These are phyloP conservation scores for Xerocomus amazonicus DNA, from an alignment of 1,284 basidiomycete genomes.

Conservation along the genomic window DNA sequence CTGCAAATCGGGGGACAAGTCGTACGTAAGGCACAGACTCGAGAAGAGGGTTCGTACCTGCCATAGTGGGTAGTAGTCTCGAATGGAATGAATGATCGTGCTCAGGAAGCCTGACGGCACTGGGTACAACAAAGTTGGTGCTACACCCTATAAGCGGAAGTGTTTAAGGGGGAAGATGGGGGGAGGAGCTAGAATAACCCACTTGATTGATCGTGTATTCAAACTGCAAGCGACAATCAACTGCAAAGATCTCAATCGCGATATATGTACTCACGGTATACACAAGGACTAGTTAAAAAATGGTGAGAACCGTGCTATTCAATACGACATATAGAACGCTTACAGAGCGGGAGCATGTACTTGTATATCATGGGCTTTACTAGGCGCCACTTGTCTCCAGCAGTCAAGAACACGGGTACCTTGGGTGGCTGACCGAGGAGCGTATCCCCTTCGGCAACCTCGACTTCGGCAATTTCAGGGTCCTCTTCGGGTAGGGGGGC, in stretches of 20 bases:
- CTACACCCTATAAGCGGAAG: slow-evolving; percentile 60
- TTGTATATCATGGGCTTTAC: slow-evolving; percentile 69
- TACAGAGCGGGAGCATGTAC: slow-evolving; percentile 82
- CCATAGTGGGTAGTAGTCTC: slow-evolving; percentile 96
- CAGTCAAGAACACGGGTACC: slow-evolving; percentile 48
- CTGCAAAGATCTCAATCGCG: not conserved
- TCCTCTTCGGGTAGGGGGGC: slow-evolving; percentile 48
- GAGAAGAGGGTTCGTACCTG: slow-evolving; percentile 49
- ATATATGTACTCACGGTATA: slow-evolving; percentile 56
- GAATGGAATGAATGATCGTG: slow-evolving; percentile 77
- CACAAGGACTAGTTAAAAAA: slow-evolving; percentile 57
- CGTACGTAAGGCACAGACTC: slow-evolving; percentile 11
- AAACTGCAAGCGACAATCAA: slow-evolving; percentile 47
- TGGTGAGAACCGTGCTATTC: slow-evolving; percentile 3
- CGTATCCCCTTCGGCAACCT: slow-evolving; percentile 33
- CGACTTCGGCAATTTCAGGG: slow-evolving; percentile 39
- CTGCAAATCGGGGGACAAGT: slow-evolving; percentile 33
- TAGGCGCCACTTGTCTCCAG: slow-evolving; percentile 72
- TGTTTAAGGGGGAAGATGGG: not conserved
- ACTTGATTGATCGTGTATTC: slow-evolving; percentile 94
- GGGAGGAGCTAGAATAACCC: slow-evolving; percentile 18
- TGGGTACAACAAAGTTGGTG: slow-evolving; percentile 89
- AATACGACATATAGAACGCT: slow-evolving; percentile 30
- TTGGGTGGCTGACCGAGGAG: slow-evolving; percentile 30
- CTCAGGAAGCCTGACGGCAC: slow-evolving; percentile 72